phyloP scores from a whole-genome alignment of 2,329 filamentous ascomycete species.

The Sodiomyces alkalinus region DNA sequence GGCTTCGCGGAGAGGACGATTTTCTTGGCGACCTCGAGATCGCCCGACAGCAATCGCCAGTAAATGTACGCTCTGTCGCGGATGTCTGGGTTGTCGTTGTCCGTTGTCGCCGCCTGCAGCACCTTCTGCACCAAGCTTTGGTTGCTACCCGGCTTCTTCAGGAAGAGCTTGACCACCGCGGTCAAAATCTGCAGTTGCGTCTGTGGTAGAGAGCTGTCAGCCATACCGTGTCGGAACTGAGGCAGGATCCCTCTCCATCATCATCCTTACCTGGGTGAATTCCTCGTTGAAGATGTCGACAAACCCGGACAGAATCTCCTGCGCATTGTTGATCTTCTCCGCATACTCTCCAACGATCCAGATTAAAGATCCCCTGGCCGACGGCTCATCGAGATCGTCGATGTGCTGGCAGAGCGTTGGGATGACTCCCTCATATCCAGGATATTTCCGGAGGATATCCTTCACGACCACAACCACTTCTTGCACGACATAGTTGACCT shows the following conservation, averaged over 20 bases:
- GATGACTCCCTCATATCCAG: conserved; percentile 95
- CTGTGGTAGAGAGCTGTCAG: conserved; percentile 30
- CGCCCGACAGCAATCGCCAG: conserved; percentile 89
- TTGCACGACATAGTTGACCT: conserved; percentile 98
- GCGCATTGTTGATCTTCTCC: conserved; percentile 98
- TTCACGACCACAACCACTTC: conserved; percentile 98
- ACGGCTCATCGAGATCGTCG: conserved; percentile 88
- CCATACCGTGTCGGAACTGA: not conserved
- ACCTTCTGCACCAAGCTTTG: conserved; percentile 90
- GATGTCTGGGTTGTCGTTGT: conserved; percentile 96
- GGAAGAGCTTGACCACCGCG: conserved; percentile 89
- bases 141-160: conserved; percentile 89
- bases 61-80: conserved; percentile 95
- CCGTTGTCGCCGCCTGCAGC: conserved; percentile 77
- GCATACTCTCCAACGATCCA: conserved; percentile 99
- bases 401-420: conserved; percentile 93
- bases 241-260: not conserved
- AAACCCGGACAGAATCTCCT: conserved; percentile 80
- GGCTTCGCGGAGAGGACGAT: conserved; percentile 91
- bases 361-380: conserved; percentile 79
- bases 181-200: conserved; percentile 97
- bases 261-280: conserved; percentile 75
- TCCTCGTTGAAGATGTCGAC: conserved; percentile 93
- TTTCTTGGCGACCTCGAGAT: conserved; percentile 74
- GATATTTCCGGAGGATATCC: conserved; percentile 94